Conservation (phyloP, 192 early-diverging fungal genomes). For the Entrophospora sp. region DNA sequence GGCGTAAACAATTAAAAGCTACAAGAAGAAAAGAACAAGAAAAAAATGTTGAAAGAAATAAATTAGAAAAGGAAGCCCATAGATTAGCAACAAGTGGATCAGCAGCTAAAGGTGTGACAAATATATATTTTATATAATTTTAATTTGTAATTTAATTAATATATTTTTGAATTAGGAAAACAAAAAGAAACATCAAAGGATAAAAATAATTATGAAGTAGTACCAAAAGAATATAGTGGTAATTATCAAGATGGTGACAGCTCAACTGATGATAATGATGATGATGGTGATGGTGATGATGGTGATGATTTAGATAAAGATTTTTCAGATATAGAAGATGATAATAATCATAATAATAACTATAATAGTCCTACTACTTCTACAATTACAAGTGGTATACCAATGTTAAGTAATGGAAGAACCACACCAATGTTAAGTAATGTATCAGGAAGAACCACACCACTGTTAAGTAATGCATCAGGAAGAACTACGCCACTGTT, state of each 20-base stretch:
- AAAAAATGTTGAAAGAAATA: conserved; percentile 72
- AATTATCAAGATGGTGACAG: conserved; percentile 29
- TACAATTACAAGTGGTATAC: too few species aligned
- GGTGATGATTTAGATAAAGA: conserved; percentile 28
- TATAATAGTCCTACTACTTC: too few species aligned
- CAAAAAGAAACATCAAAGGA: not conserved
- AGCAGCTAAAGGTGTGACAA: not conserved
- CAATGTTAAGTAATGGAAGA: too few species aligned
- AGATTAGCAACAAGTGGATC: conserved; percentile 36
- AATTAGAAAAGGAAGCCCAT: conserved; percentile 51
- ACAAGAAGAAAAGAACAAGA: conserved; percentile 73
- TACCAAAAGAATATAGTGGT: conserved; percentile 24
- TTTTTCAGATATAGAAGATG: conserved; percentile 28
- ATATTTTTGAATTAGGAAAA: not conserved
- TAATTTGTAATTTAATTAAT: conserved; percentile 1
- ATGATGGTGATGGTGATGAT: conserved; percentile 26
- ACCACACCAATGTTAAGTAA: too few species aligned
- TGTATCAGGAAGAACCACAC: too few species aligned
- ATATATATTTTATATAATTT: not conserved
- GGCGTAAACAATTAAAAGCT: conserved; percentile 54
- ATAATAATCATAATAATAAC: not conserved
- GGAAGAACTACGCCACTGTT: too few species aligned
- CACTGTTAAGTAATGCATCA: too few species aligned
- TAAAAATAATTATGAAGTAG: conserved; percentile 23
- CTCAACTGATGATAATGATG: conserved; percentile 19